A percentile compares a stretch with the other conserved stretches of the same genome.
Conservation (phyloP, 176 grass and related monocot genomes). For the Oryza meridionalis region DNA sequence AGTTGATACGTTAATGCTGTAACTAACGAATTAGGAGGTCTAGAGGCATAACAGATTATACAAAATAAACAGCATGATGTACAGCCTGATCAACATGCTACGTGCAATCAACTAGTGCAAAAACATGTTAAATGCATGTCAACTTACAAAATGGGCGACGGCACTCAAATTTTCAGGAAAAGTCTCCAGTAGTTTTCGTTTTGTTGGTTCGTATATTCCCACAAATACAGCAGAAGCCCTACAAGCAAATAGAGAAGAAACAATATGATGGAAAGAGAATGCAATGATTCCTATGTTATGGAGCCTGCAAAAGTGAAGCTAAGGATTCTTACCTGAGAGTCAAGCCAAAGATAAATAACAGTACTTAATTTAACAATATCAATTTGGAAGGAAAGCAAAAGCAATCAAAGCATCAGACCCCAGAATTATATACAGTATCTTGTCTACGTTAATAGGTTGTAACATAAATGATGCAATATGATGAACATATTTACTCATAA, state of each 20-base stretch:
- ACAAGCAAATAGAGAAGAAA: slow-evolving; percentile 1
- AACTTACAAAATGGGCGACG: slow-evolving; percentile 94
- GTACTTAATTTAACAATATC: neutral
- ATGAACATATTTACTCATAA: neutral
- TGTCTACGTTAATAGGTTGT: neutral
- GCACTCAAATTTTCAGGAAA: slow-evolving; percentile 93
- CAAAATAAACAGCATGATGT: neutral
- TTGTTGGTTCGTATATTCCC: slow-evolving; percentile 90
- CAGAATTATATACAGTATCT: neutral
- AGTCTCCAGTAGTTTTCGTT: slow-evolving; percentile 69
- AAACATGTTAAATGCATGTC: neutral
- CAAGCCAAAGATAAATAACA: neutral
- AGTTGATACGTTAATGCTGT: neutral
- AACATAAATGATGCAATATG: neutral
- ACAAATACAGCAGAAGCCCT: slow-evolving; percentile 98
- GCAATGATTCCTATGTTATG: neutral
- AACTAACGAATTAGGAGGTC: neutral
- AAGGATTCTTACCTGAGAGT: neutral
- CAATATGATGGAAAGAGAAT: neutral
- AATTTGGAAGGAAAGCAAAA: neutral
- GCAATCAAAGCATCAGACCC: neutral
- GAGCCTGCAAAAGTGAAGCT: neutral
- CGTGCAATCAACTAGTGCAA: neutral
- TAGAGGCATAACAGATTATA: slow-evolving; percentile 23
- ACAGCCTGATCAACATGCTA: neutral